Conservation (phyloP, 2,329 filamentous ascomycete genomes). For the Stromatinia cepivora region DNA sequence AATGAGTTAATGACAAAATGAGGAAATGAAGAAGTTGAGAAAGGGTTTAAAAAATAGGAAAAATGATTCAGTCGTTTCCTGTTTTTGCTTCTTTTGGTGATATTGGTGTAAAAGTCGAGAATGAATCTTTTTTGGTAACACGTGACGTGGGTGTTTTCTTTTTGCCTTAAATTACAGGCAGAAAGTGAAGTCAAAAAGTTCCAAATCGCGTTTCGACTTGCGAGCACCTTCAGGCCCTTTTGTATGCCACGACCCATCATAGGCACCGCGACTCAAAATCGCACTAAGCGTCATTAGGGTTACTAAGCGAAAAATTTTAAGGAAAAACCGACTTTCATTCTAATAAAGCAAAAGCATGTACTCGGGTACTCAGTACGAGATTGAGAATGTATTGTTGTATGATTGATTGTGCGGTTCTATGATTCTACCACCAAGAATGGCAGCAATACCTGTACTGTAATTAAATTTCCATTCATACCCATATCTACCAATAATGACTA, state of each 20-base stretch:
- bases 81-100: not conserved
- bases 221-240: constrained; percentile 20
- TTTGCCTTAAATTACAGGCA: not conserved
- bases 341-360: not conserved
- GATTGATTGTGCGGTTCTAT: not conserved
- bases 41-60: not conserved
- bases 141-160: not conserved
- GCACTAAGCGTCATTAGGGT: constrained; percentile 17
- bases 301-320: constrained; percentile 2
- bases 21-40: not conserved
- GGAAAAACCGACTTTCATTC: not conserved
- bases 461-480: not conserved
- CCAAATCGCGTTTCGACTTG: constrained; percentile 19
- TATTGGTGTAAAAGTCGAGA: not conserved
- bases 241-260: constrained; percentile 14
- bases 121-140: not conserved
- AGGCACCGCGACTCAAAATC: constrained; percentile 11
- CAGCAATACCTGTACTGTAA: not conserved
- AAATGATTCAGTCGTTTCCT: not conserved
- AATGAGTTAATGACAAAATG: not conserved
- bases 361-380: not conserved
- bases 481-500: not conserved
- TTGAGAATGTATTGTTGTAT: too few relatives aligned
- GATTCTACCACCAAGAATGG: not conserved
- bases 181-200: constrained; percentile 17